phyloP scores from a whole-genome alignment of 257 asterid species.

The Echites panduratus region DNA sequence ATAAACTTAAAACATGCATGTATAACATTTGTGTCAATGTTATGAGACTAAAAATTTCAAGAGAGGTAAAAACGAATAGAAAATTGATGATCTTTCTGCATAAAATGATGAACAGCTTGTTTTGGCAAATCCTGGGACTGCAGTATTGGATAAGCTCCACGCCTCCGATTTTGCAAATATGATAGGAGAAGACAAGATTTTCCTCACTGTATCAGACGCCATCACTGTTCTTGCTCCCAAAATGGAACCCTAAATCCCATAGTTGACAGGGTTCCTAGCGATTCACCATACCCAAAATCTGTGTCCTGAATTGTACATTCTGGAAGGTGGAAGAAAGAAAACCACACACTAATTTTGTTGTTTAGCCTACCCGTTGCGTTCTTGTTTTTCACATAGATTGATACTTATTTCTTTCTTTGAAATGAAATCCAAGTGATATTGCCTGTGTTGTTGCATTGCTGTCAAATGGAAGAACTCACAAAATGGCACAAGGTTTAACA shows the following conservation, averaged over 20 bases:
- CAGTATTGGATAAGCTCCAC: conserved; percentile 61
- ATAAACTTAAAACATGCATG: not conserved
- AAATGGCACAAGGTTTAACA: too few species aligned
- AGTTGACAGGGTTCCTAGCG: too few species aligned
- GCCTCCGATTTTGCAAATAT: conserved; percentile 35
- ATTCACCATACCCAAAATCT: not conserved
- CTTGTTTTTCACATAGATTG: too few species aligned
- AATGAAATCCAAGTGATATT: too few species aligned
- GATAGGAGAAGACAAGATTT: conserved; percentile 65
- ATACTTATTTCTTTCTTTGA: too few species aligned
- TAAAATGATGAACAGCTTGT: conserved; percentile 48
- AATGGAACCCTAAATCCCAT: conserved; percentile 53
- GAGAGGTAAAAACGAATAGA: not conserved
- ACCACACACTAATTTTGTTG: too few species aligned
- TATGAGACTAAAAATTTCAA: not conserved
- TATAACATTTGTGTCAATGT: not conserved
- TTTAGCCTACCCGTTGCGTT: too few species aligned
- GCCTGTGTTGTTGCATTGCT: too few species aligned
- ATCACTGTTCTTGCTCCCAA: conserved; percentile 52
- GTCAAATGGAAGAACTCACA: too few species aligned
- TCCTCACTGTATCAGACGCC: conserved; percentile 74
- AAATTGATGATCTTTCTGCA: not conserved
- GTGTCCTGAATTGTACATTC: not conserved
- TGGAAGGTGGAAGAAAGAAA: not conserved
- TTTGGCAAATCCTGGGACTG: conserved; percentile 72